Base-by-base conservation (phyloP, 768 basidiomycete species). In the Leccinum boreale region DNA sequence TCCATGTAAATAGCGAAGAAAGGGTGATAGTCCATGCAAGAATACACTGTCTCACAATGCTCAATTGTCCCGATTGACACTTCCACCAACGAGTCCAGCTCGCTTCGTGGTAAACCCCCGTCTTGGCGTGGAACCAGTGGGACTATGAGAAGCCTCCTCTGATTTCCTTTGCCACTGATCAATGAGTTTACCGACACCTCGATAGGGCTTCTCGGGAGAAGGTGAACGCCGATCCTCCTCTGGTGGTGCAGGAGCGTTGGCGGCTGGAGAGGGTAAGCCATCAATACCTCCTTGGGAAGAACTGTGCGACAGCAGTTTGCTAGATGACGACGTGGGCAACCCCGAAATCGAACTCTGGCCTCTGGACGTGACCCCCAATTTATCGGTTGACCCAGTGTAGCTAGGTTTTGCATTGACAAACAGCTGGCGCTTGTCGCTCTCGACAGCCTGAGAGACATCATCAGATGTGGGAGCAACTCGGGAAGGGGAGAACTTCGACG, bases 161-260 rank as follows among this genome's bases (percentile, higher is more conserved):
- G 15, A 15, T 36, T 36, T 36, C 15, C 35, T 36, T 36, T 15
- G 14, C 35, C 35, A 36, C 35, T 36, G 15, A 17, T 36, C 35
- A 36, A 36, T 36, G 35, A 15, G 35, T 15, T 81, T 89, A 28
- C 90, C 87, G 46, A 94, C 92, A 36, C 92, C 92, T 66, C 85
- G 86, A 70, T 86, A 94, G 31, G 89, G 87, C 55, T 80, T 79
- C 67, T 94, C 91, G 8, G 89, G 88, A 9, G 89, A 87, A 5
- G 88, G 77, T 14, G 88, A 78, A 14, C 80, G 78, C 21, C 56
- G 50, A 14, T 74, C 66, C 36, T 72, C 70, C 39, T 64, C 70
- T n/a, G 59, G 39, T 19, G 65, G 61, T 39, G 48, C 5, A 15
- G 52, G 6, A 8, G 33, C 52, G 26, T 62, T 73, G 35, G 55